Conservation (phyloP, 345 rosid genomes). For the Nephelium lappaceum region DNA sequence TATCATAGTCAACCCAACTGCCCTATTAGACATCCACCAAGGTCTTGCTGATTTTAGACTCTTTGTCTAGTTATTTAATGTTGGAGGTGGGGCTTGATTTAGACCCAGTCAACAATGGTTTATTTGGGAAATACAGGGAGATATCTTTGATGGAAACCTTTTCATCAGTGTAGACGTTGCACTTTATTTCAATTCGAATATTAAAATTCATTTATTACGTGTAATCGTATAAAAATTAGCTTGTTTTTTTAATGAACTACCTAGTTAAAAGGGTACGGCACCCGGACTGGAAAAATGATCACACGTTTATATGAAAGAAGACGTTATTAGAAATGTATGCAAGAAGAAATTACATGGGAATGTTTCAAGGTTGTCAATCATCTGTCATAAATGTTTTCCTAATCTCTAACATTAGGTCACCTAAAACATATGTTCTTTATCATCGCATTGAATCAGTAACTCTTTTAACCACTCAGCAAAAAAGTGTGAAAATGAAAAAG, state of each 20-base stretch:
- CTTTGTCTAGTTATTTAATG: not conserved
- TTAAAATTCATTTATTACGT: too few species aligned
- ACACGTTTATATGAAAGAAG: not conserved
- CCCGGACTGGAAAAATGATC: not conserved
- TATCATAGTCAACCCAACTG: conserved; percentile 31
- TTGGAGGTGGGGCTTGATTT: not conserved
- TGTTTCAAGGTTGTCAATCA: not conserved
- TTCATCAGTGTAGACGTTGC: not conserved
- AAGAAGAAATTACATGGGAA: not conserved
- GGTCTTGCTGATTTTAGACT: conserved; percentile 2
- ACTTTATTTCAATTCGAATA: too few species aligned
- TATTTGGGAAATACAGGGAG: not conserved
- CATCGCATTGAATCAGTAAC: not conserved
- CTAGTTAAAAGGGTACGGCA: not conserved
- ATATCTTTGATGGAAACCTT: not conserved
- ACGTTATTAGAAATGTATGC: too few species aligned
- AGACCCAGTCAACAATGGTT: conserved; percentile 35
- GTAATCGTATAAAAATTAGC: too few species aligned
- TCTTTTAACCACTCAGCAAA: not conserved
- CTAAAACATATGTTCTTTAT: not conserved
- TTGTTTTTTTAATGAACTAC: not conserved
- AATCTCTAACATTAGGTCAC: conserved; percentile 9
- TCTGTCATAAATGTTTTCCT: not conserved
- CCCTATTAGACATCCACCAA: conserved; percentile 16
- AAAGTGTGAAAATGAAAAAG: too few species aligned